A percentile compares a stretch with the other conserved stretches of the same genome.
phyloP scores from a whole-genome alignment of 2,329 filamentous ascomycete species.

The Nectriaceae sp. region DNA sequence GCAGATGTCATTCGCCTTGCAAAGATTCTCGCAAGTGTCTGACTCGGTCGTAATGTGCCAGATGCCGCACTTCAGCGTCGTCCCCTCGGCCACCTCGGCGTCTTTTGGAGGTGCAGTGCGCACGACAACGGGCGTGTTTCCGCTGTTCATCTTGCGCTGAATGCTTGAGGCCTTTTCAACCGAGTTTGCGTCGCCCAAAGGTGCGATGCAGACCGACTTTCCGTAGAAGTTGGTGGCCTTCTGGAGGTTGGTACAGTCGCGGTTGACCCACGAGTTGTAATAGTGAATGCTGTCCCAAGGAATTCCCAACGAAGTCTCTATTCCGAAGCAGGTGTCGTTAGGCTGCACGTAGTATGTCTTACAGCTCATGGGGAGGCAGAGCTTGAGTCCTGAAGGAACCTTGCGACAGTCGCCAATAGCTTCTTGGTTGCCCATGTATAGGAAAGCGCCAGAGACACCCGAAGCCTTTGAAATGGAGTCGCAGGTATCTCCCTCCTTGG shows the following conservation, averaged over 20 bases:
- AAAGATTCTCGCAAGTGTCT: constrained; percentile 6
- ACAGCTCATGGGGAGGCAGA: constrained; percentile 15
- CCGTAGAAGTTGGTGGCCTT: constrained; percentile 15
- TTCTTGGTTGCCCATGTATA: constrained; percentile 19
- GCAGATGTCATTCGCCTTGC: neutral
- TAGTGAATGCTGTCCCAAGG: constrained; percentile 1
- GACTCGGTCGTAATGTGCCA: constrained; percentile 7
- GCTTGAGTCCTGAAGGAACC: constrained; percentile 10
- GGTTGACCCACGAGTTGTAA: constrained; percentile 12
- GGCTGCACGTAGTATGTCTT: constrained; percentile 6
- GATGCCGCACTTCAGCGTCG: constrained; percentile 7
- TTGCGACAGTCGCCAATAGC: constrained; percentile 11
- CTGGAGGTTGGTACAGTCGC: constrained; percentile 11
- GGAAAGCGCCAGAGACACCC: constrained; percentile 15
- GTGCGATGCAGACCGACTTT: constrained; percentile 12
- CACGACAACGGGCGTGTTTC: constrained; percentile 1
- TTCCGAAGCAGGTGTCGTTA: constrained; percentile 6
- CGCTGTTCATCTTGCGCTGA: constrained; percentile 1
- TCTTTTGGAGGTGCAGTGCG: constrained; percentile 3
- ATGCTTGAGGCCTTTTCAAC: neutral
- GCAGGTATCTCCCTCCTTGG: constrained; percentile 18
- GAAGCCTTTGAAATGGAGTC: constrained; percentile 15
- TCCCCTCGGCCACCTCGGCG: constrained; percentile 5
- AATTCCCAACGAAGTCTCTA: constrained; percentile 4
- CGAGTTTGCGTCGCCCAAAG: constrained; percentile 3